These are phyloP conservation scores for Cunninghamia lanceolata DNA, from an alignment of 75 land plant genomes.

Conservation along the genomic window DNA sequence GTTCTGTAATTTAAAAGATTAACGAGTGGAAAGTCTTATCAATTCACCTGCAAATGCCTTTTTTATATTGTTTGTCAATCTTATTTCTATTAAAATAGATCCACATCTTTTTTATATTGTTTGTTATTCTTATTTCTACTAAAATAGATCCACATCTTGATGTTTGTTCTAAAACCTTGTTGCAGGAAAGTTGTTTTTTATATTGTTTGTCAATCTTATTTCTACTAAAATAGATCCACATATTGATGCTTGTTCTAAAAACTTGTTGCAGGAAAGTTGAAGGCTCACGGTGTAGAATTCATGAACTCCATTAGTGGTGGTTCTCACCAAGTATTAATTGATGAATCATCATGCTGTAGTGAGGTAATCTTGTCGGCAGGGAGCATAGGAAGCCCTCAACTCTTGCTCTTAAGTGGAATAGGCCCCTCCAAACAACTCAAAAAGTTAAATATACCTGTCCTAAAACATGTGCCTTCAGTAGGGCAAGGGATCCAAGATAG, in stretches of 20 bases:
- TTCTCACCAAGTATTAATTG: slow-evolving; percentile 15
- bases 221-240: neutral
- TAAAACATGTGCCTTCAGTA: slow-evolving; percentile 44
- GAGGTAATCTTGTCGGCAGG: slow-evolving; percentile 77
- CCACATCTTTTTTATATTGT: no score
- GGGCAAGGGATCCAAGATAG: slow-evolving; percentile 81
- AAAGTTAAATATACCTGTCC: slow-evolving; percentile 27
- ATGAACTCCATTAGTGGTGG: slow-evolving; percentile 33
- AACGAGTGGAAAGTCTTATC: neutral
- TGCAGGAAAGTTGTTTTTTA: no score
- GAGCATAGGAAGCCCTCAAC: slow-evolving; percentile 74
- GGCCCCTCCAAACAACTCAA: slow-evolving; percentile 54
- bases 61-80: neutral
- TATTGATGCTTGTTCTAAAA: neutral
- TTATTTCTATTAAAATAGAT: neutral
- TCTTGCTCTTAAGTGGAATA: slow-evolving; percentile 80
- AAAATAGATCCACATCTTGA: neutral
- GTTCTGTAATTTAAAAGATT: no score
- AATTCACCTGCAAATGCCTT: neutral
- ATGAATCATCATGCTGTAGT: slow-evolving; percentile 13
- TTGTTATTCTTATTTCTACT: neutral
- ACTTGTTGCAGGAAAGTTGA: slow-evolving; percentile 24
- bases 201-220: neutral
- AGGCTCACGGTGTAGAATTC: slow-evolving; percentile 61
- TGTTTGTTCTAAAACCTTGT: neutral